Conservation (phyloP, 2,329 filamentous ascomycete species). For the Coccinonectria pachysandricola region DNA sequence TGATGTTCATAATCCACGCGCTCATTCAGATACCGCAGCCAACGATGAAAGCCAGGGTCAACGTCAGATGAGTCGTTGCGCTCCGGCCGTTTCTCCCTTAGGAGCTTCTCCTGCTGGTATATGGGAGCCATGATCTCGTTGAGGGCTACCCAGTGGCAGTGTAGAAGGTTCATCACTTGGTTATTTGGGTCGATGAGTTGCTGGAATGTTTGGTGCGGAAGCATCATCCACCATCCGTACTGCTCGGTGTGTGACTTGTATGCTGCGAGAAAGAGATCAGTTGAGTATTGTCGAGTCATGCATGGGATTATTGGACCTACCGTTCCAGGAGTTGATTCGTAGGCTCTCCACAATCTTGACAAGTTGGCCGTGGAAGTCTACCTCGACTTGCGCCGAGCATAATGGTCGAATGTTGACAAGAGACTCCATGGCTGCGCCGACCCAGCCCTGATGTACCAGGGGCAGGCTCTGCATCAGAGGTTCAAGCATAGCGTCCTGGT, state of each 20-base stretch:
- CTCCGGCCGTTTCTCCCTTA: constrained; percentile 20
- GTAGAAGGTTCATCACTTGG: constrained; percentile 37
- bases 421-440: constrained; percentile 34
- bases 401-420: constrained; percentile 33
- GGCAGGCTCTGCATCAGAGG: constrained; percentile 37
- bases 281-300: neutral
- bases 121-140: constrained; percentile 44
- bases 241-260: constrained; percentile 40
- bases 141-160: constrained; percentile 44
- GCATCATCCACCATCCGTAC: constrained; percentile 48
- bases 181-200: constrained; percentile 36
- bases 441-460: constrained; percentile 33
- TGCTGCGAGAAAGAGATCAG: constrained; percentile 23
- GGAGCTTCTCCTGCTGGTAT: constrained; percentile 30
- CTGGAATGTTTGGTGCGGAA: constrained; percentile 42
- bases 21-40: constrained; percentile 41
- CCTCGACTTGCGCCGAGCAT: constrained; percentile 32
- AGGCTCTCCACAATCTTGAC: constrained; percentile 39
- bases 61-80: constrained; percentile 12
- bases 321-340: constrained; percentile 41
- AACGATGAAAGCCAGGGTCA: constrained; percentile 37
- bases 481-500: constrained; percentile 31
- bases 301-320: constrained; percentile 22
- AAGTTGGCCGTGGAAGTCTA: constrained; percentile 35
- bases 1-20: constrained; percentile 34